Percentiles rank a stretch among this genome's conserved stretches.
These are phyloP conservation scores for Rhizodiscina lignyota DNA, from an alignment of 495 filamentous ascomycete species.

Conservation along the genomic window DNA sequence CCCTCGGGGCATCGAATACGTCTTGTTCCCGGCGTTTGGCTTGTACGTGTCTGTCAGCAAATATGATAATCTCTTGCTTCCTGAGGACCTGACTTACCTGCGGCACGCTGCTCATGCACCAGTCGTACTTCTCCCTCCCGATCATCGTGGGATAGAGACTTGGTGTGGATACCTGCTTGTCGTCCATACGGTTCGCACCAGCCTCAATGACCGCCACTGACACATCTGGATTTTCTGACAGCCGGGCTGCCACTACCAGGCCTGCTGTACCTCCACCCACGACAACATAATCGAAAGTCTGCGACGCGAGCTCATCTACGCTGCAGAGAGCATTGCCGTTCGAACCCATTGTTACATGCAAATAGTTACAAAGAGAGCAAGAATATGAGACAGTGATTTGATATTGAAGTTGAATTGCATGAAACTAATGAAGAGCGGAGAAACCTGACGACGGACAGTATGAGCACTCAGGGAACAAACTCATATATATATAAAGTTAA, in stretches of 20 bases:
- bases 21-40: not conserved
- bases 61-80: constrained; percentile 4
- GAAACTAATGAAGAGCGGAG: too few species aligned
- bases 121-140: constrained; percentile 10
- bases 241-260: constrained; percentile 10
- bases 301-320: too few species aligned
- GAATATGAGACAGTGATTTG: too few species aligned
- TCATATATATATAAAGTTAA: too few species aligned
- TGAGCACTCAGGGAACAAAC: too few species aligned
- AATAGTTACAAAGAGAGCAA: too few species aligned
- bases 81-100: constrained; percentile 3
- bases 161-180: constrained; percentile 10
- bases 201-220: constrained; percentile 14
- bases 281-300: constrained; percentile 11
- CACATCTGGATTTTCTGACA: constrained; percentile 5
- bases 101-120: constrained; percentile 13
- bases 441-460: too few species aligned
- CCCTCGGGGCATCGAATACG: constrained; percentile 4
- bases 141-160: constrained; percentile 7
- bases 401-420: too few species aligned
- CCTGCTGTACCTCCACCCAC: constrained; percentile 18
- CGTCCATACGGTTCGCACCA: constrained; percentile 6
- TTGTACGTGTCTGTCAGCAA: constrained; percentile 22
- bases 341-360: too few species aligned
- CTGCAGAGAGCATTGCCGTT: too few species aligned